Evolutionary conservation across 345 rosid species (phyloP).

Genomic region (Citrus hindsii): DNA sequence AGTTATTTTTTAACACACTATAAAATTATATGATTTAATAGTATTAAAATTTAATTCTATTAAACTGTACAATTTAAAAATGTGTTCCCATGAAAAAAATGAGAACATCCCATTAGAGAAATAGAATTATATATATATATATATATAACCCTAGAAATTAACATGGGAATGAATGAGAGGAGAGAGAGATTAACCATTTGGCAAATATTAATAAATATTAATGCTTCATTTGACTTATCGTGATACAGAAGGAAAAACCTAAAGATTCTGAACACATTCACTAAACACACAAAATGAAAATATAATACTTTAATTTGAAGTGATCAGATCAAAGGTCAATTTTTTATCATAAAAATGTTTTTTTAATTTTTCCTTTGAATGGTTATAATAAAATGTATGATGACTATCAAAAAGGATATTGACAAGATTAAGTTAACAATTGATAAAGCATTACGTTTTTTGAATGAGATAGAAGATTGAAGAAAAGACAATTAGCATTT

Average conservation of each 20-base stretch:
- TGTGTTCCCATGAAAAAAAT: no score
- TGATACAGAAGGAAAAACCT: neutral
- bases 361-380: neutral
- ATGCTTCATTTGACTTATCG: neutral
- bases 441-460: neutral
- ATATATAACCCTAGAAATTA: no score
- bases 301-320: neutral
- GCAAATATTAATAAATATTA: no score
- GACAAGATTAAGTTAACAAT: neutral
- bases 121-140: no score
- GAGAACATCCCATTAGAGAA: accelerated
- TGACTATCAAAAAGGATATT: neutral
- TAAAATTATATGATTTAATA: no score
- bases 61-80: accelerated
- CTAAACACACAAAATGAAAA: neutral
- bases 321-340: neutral
- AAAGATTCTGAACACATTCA: constrained; percentile 3
- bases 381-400: neutral
- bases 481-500: neutral
- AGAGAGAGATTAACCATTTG: no score
- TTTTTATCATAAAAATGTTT: neutral
- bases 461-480: neutral
- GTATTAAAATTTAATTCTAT: no score
- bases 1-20: no score
- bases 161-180: no score